These are phyloP conservation scores for Sordariomycetes sp. DNA, from an alignment of 2,329 filamentous ascomycete genomes.

Conservation along the genomic window DNA sequence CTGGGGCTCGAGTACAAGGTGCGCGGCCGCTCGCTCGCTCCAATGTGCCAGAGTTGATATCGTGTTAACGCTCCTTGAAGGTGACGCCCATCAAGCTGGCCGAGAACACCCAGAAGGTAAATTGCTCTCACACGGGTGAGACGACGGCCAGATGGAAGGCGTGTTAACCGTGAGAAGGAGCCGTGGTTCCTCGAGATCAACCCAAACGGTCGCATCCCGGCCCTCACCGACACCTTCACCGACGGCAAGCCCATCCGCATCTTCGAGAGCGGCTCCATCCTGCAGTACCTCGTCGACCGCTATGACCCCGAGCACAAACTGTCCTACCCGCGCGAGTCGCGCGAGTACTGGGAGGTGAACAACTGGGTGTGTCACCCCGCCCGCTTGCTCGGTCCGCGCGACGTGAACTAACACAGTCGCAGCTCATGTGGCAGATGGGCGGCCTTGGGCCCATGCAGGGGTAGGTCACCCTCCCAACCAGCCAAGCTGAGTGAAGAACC, in stretches of 20 bases:
- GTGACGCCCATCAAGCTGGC: constrained; percentile 56
- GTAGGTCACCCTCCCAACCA: constrained; percentile 9
- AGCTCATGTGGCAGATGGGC: constrained; percentile 66
- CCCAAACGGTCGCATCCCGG: constrained; percentile 85
- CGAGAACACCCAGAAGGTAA: constrained; percentile 65
- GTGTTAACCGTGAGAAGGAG: constrained; percentile 24
- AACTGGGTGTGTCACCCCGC: constrained; percentile 51
- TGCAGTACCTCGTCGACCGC: constrained; percentile 72
- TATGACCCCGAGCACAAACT: constrained; percentile 79
- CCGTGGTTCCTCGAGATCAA: constrained; percentile 87
- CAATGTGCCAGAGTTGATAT: neutral
- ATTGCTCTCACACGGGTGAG: neutral
- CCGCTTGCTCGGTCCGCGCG: neutral
- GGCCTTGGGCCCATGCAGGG: constrained; percentile 76
- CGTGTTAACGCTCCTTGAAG: constrained; percentile 13
- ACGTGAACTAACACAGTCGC: constrained; percentile 6
- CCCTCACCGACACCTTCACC: constrained; percentile 66
- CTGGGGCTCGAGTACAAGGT: constrained; percentile 73
- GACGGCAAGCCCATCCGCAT: constrained; percentile 65
- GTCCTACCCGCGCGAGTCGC: constrained; percentile 60
- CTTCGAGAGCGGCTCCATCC: constrained; percentile 76
- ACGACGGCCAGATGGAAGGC: neutral
- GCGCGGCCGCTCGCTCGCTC: neutral
- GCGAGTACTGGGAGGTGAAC: constrained; percentile 69
- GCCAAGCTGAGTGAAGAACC: neutral